These are phyloP conservation scores for Microsporum canis DNA, from an alignment of 2,329 filamentous ascomycete species.

Conservation along the genomic window DNA sequence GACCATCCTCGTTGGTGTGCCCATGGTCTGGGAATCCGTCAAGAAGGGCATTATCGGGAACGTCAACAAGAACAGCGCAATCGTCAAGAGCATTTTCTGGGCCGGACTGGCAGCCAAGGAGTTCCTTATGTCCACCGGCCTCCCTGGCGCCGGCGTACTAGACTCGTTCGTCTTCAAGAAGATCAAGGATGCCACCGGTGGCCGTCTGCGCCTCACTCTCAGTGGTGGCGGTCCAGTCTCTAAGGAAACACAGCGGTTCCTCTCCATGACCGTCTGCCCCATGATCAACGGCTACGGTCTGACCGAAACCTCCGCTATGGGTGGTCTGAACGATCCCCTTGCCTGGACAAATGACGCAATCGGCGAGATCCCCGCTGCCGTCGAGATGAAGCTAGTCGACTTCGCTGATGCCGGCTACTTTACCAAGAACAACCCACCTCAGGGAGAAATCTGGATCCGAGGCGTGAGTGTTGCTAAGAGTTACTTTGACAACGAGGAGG, in stretches of 20 bases:
- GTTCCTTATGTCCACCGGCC: slow-evolving; percentile 44
- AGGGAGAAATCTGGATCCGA: slow-evolving; percentile 78
- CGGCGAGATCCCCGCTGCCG: slow-evolving; percentile 55
- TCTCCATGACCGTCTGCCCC: slow-evolving; percentile 82
- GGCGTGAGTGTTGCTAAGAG: slow-evolving; percentile 67
- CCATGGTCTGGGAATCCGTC: slow-evolving; percentile 93
- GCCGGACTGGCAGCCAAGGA: slow-evolving; percentile 50
- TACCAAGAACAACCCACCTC: slow-evolving; percentile 76
- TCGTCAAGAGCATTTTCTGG: slow-evolving; percentile 72
- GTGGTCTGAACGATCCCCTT: slow-evolving; percentile 52
- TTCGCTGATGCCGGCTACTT: slow-evolving; percentile 92
- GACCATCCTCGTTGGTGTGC: slow-evolving; percentile 84
- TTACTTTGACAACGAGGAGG: slow-evolving; percentile 82
- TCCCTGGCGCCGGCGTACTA: slow-evolving; percentile 52
- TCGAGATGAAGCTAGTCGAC: slow-evolving; percentile 72
- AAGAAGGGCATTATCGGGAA: slow-evolving; percentile 84
- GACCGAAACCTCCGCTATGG: slow-evolving; percentile 74
- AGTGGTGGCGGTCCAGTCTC: slow-evolving; percentile 89
- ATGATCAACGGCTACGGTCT: slow-evolving; percentile 93
- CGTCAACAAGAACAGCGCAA: slow-evolving; percentile 57
- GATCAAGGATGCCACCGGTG: slow-evolving; percentile 81
- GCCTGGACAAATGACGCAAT: slow-evolving; percentile 55
- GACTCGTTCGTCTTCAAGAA: slow-evolving; percentile 85
- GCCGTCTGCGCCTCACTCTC: slow-evolving; percentile 76
- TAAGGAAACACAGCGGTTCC: slow-evolving; percentile 75